Evolutionary conservation across 2,329 filamentous ascomycete genomes (phyloP), one percentile per base, ranked within the genome.

Genomic region (Trichoderma arundinaceum): DNA sequence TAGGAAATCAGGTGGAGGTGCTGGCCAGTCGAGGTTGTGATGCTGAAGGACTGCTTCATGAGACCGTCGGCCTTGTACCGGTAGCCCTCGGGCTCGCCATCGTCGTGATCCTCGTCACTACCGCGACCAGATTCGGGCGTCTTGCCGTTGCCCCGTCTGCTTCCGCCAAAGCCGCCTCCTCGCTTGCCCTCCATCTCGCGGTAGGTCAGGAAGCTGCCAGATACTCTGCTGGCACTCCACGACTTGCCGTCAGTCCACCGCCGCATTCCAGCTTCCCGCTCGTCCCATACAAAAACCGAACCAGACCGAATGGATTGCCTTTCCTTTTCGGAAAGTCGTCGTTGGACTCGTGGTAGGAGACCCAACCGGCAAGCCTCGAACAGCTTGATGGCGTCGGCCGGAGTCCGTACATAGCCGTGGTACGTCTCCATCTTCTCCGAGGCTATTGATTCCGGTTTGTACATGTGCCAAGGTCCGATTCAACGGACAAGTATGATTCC

Each of bases 41-140:
- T 98, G 80, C 94, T 98, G 84, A 98, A 99, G 0, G 95, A 98
- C 79, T 99, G 95, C 85, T 99, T 99, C 93, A 98, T 97, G 4
- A 99, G 85, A 0, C 95, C 95, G 73, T 99, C 95, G 9, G 90
- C 92, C 83, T 97, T 99, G 80, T 97, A 97, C 69, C 92, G 85
- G 77, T 97, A 97, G 48, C 93, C 93, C 76, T 97, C 93, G 0
- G 92, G 92, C 73, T 96, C 92, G 71, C 88, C 90, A 62, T 92
- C 90, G 69, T 93, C 90, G 56, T 91, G 92, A 71, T 96, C 91
- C 56, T 95, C 94, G 73, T 96, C 92, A 75, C 91, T 94, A 33
- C 87, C 88, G 69, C 90, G 88, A 67, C 88, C 88, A 72, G 91
- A 93, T 69, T 97, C 93, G 39, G 93, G 92, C 8, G 92, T 94